Base-by-base conservation (phyloP, 148 eudicot genomes). In the Pouteria glomerata region DNA sequence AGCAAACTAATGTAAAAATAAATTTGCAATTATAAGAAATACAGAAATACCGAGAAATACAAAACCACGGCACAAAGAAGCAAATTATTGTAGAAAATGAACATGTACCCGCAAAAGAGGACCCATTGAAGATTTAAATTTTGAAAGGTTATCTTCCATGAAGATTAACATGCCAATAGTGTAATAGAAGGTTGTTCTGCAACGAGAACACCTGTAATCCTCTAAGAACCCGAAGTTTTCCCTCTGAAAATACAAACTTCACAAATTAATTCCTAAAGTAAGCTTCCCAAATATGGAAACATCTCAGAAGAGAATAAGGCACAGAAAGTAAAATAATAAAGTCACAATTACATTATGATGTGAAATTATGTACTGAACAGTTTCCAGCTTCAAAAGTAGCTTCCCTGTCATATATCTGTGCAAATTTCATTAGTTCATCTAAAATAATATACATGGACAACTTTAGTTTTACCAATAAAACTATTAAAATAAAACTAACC, bases 361-460 rank as follows among this genome's bases (percentile, higher is more conserved):
- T 72, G 91, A 82, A 65, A 88, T 80, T 42, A 92, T 88, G 78
- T 85, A 92, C 81, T 92, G 91, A 68, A 92, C 80, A 30, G 91
- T 85, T 39, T 92, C 98, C 88, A 92, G 81, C 85, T 88, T 92
- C 84, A 92, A 78, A 67, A 90, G 91, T 74, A 90, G 89, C 81
- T 86, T 92, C 69, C 98, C 98, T 15, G 96, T 90, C 98, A 92
- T 92, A 77, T 88, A 92, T 68, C 98, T 92, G 86, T 79, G 74
- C 70, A 58, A 14, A 13, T 27, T 53, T 66, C 14, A 6, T 24
- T n/a, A 67, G 30, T 31, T 48, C 27, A 66, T 13, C 45, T 12
- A 57, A 42, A 74, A 47, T 27, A 33, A 15, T 29, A 63, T n/a
- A 76, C 60, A 52, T 33, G 42, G 47, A 35, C 56, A 39, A 41